phyloP scores from a whole-genome alignment of 352 stramenopile genomes.

The Phytophthora cryptogea region DNA sequence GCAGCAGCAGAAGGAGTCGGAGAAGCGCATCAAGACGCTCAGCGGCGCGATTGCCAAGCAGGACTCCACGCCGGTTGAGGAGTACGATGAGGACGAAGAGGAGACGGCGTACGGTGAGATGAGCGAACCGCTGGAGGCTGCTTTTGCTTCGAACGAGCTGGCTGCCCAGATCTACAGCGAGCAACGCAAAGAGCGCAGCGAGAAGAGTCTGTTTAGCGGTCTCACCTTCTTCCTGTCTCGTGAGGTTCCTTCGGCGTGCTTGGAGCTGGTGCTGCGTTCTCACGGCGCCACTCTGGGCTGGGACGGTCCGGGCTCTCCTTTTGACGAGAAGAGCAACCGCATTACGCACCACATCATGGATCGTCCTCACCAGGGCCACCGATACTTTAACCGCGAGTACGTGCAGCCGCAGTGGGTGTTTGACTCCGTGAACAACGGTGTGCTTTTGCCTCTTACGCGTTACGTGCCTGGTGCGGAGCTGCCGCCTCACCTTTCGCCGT shows the following conservation, averaged over 20 bases:
- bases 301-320: slow-evolving; percentile 93
- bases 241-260: slow-evolving; percentile 93
- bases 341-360: slow-evolving; percentile 99
- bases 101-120: slow-evolving; percentile 79
- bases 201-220: slow-evolving; percentile 81
- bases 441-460: slow-evolving; percentile 92
- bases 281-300: slow-evolving; percentile 96
- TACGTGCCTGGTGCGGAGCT: slow-evolving; percentile 94
- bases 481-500: slow-evolving; percentile 93
- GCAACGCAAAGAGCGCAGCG: slow-evolving; percentile 77
- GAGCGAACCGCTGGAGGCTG: slow-evolving; percentile 91
- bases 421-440: slow-evolving; percentile 97
- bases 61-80: slow-evolving; percentile 50
- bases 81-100: slow-evolving; percentile 81
- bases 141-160: slow-evolving; percentile 82
- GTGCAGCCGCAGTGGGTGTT: slow-evolving; percentile 99
- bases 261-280: slow-evolving; percentile 96
- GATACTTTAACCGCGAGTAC: slow-evolving; percentile 94
- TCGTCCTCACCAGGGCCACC: slow-evolving; percentile 89
- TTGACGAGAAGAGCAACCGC: slow-evolving; percentile 85
- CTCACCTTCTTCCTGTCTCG: slow-evolving; percentile 93
- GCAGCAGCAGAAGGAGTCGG: slow-evolving; percentile 88
- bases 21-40: slow-evolving; percentile 85
- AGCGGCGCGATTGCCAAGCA: slow-evolving; percentile 41
- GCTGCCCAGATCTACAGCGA: slow-evolving; percentile 80